A percentile compares a stretch with the other conserved stretches of the same genome.
phyloP scores from a whole-genome alignment of 768 basidiomycete genomes.

The Plicaturopsis crispa region DNA sequence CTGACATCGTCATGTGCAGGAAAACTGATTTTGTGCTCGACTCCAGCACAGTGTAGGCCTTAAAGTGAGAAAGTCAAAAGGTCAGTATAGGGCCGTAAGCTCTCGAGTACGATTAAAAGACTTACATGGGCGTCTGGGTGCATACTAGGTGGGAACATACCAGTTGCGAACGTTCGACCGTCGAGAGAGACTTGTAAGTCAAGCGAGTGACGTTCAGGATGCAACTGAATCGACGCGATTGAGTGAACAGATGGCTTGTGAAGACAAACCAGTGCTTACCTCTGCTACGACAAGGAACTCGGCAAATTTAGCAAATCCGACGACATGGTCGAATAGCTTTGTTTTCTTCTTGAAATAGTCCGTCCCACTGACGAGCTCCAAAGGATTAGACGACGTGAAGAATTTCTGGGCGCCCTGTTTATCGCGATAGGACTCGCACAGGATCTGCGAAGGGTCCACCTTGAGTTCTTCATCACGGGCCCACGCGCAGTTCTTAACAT shows the following conservation, averaged over 20 bases:
- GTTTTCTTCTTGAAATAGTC: slow-evolving; percentile 66
- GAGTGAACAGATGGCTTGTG: background rate
- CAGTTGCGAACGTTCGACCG: slow-evolving; percentile 76
- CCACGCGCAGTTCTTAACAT: slow-evolving; percentile 91
- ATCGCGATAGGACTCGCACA: slow-evolving; percentile 83
- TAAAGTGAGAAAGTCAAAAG: background rate
- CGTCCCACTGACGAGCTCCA: slow-evolving; percentile 74
- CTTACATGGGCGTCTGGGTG: slow-evolving; percentile 83
- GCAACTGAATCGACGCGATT: slow-evolving; percentile 37
- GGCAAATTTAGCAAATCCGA: slow-evolving; percentile 95
- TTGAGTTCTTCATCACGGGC: slow-evolving; percentile 72
- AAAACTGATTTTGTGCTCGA: slow-evolving; percentile 91
- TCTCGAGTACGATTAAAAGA: too few relatives aligned
- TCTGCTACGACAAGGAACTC: slow-evolving; percentile 95
- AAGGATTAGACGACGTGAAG: slow-evolving; percentile 50
- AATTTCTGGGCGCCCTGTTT: slow-evolving; percentile 74
- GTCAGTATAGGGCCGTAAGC: background rate
- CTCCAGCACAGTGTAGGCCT: slow-evolving; percentile 94
- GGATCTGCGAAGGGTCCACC: slow-evolving; percentile 80
- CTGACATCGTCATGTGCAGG: slow-evolving; percentile 91
- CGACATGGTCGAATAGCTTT: slow-evolving; percentile 79
- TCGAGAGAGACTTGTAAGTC: slow-evolving; percentile 91
- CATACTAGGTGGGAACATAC: slow-evolving; percentile 88
- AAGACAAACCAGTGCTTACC: slow-evolving; percentile 35
- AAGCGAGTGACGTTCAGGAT: slow-evolving; percentile 48